Evolutionary conservation across 2,329 filamentous ascomycete genomes (phyloP).

Genomic region (Xylaria sp.): DNA sequence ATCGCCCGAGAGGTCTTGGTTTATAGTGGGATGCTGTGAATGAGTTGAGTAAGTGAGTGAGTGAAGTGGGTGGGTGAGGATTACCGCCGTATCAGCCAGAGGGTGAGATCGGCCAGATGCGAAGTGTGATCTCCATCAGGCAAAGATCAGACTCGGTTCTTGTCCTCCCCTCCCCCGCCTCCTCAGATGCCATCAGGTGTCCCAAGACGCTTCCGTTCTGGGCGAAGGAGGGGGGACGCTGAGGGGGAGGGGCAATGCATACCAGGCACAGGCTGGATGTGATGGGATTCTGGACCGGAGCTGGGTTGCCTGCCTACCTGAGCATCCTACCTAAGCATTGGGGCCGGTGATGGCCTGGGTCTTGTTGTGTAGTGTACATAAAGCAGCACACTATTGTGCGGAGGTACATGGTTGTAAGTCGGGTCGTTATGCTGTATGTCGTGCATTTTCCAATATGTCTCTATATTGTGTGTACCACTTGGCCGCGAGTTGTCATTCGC

Average conservation of each 20-base stretch:
- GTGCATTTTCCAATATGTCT: constrained; percentile 30
- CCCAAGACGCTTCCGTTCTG: constrained; percentile 34
- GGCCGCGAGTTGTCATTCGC: constrained; percentile 12
- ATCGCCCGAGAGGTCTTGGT: constrained; percentile 20
- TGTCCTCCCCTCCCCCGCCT: constrained; percentile 31
- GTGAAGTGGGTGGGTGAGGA: neutral
- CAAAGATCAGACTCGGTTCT: constrained; percentile 19
- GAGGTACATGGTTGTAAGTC: constrained; percentile 8
- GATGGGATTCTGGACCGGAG: constrained; percentile 5
- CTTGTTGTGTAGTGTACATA: neutral
- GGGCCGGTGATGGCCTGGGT: neutral
- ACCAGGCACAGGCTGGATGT: constrained; percentile 25
- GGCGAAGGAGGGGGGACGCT: constrained; percentile 30
- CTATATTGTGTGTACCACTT: constrained; percentile 25
- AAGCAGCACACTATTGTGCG: neutral
- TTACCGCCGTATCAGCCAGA: neutral
- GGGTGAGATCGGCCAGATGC: constrained; percentile 33
- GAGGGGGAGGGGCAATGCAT: constrained; percentile 30
- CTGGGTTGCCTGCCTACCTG: constrained; percentile 2
- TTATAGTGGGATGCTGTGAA: constrained; percentile 9
- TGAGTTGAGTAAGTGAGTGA: neutral
- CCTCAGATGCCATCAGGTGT: constrained; percentile 36
- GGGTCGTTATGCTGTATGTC: constrained; percentile 25
- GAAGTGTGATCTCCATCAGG: constrained; percentile 29
- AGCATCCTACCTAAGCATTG: neutral